These are phyloP conservation scores for Fragilaria crotonensis DNA, from an alignment of 108 stramenopile species.

Conservation along the genomic window DNA sequence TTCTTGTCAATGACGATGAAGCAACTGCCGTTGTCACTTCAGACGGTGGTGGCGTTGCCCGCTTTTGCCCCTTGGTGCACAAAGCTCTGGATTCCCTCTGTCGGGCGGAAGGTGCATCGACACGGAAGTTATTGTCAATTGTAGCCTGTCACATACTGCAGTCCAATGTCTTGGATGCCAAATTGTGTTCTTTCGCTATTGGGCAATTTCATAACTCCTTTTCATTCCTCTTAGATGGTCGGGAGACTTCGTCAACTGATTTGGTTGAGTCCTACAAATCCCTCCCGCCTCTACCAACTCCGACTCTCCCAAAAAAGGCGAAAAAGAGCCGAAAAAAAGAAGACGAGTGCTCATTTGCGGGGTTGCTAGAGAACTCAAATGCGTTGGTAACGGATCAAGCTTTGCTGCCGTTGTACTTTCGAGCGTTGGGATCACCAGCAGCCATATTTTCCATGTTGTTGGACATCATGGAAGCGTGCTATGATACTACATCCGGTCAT, in stretches of 20 bases:
- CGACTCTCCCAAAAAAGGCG: not conserved
- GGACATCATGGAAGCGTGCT: not conserved
- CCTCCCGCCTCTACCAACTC: not conserved
- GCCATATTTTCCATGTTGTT: not conserved
- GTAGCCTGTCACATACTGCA: conserved; percentile 1
- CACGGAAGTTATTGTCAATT: not conserved
- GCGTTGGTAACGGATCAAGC: too few species aligned
- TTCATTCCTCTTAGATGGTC: not conserved
- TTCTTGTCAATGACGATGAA: not conserved
- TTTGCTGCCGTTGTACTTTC: not conserved
- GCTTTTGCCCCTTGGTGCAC: conserved; percentile 39
- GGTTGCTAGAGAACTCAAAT: not conserved
- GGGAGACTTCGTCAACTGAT: not conserved
- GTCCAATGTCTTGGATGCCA: conserved; percentile 24
- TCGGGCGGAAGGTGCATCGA: conserved; percentile 16
- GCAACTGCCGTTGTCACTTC: too few species aligned
- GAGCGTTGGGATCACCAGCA: not conserved
- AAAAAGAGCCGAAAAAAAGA: not conserved
- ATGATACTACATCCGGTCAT: not conserved
- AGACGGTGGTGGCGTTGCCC: not conserved
- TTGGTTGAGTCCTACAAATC: not conserved
- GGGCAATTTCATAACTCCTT: conserved; percentile 2
- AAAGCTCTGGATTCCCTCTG: conserved; percentile 35
- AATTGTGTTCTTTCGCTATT: conserved; percentile 25
- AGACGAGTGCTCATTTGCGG: not conserved